Base-by-base conservation (phyloP, 73 alveolate genomes). In the Paramecium pentaurelia region DNA sequence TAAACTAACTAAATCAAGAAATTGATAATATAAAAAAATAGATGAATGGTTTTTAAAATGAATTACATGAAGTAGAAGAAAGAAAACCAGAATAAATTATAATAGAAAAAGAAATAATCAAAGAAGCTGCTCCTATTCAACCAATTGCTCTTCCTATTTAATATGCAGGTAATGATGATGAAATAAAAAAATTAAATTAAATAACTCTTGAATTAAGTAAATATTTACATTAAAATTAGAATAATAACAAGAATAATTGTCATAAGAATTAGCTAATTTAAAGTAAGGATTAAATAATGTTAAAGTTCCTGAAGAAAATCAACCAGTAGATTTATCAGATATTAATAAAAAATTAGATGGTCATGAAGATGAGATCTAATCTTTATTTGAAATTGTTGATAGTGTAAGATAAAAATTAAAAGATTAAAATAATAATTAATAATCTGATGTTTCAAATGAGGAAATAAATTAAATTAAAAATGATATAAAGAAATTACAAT, bases 251-350 rank as follows among this genome's bases (percentile, higher is more conserved):
- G 84, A 28, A 64, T 34, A 64, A 32, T 28, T 32, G 28, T 28
- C 27, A 64, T 25, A 64, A 64, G 84, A 64, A 64, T 7, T 32
- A 25, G 47, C 22, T 0, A 28, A 64, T 20, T 64, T 64, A 64
- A 64, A 22, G 14, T 18, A 54, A 34, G 70, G 49, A 68, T 28
- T 68, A 75, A 64, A 22, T 34, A 75, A 42, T 75, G 12, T 25
- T 4, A 75, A 42, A 36, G 68, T 14, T 30, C 10, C 22, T 4
- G 60, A 38, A 3, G 58, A 75, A 11, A 42, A 16, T 27, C 30
- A 75, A 75, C 88, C 88, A 38, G 88, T 75, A 38, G 88, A 75
- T 10, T 75, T 75, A 38, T 22, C 38, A 11, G 88, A 42, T 22
- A 34, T 75, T 38, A 25, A 75, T 36, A 75, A 75, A 28, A 36